These are phyloP conservation scores for Trichosporon sp. DNA, from an alignment of 1,284 basidiomycete species.

Conservation along the genomic window DNA sequence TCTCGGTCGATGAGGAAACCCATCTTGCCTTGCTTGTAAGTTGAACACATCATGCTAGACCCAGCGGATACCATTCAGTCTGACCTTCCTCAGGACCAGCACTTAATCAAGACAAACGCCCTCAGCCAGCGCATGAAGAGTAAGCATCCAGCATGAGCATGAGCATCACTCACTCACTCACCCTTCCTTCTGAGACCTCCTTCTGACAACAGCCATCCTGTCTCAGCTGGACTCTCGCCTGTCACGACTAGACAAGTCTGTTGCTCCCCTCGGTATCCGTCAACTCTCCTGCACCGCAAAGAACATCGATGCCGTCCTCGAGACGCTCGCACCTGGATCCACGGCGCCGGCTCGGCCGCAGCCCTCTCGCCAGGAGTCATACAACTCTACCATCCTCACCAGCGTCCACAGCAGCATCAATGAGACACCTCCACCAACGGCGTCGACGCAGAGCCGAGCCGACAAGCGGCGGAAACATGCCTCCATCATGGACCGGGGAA, in stretches of 20 bases:
- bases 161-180: too few species aligned
- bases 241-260: conserved; percentile 44
- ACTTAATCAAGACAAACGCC: conserved; percentile 46
- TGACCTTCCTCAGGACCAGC: conserved; percentile 38
- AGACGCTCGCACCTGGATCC: background rate
- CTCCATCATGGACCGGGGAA: conserved; percentile 18
- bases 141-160: too few species aligned
- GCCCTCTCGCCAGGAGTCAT: conserved; percentile 2
- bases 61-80: background rate
- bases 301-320: conserved; percentile 12
- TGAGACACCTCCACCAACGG: background rate
- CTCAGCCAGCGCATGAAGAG: conserved; percentile 47
- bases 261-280: conserved; percentile 44
- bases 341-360: background rate
- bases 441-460: background rate
- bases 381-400: background rate
- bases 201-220: conserved; percentile 34
- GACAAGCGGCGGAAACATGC: background rate
- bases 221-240: conserved; percentile 44
- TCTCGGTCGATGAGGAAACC: conserved; percentile 45
- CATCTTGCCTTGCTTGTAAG: conserved; percentile 43
- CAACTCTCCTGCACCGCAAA: conserved; percentile 25
- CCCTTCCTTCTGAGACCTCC: background rate
- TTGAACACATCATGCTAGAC: background rate
- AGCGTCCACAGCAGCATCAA: background rate